Evolutionary conservation across 352 stramenopile genomes (phyloP).

Genomic region (Chrysophaeum taylorii): DNA sequence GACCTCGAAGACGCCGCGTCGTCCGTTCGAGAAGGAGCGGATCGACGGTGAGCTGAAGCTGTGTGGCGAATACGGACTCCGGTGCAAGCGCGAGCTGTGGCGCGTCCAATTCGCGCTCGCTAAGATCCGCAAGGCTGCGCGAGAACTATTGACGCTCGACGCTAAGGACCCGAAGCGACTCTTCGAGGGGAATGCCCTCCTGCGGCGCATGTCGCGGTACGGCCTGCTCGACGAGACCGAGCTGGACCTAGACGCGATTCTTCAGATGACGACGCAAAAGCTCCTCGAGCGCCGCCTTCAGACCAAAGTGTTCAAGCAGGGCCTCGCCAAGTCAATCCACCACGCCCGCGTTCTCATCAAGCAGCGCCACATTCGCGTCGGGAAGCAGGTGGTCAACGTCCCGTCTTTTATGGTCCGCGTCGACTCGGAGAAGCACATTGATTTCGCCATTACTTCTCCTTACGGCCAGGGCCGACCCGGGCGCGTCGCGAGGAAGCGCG

Average conservation of each 20-base stretch:
- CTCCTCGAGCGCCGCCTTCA: constrained; percentile 95
- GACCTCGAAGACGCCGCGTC: constrained; percentile 95
- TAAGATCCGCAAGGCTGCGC: constrained; percentile 97
- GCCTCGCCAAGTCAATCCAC: constrained; percentile 98
- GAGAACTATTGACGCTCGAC: constrained; percentile 93
- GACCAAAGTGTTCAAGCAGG: constrained; percentile 96
- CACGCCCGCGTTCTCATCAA: constrained; percentile 97
- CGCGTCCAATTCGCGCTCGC: constrained; percentile 95
- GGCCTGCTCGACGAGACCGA: constrained; percentile 93
- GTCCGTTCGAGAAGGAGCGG: constrained; percentile 98
- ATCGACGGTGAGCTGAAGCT: constrained; percentile 95
- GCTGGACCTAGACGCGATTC: constrained; percentile 93
- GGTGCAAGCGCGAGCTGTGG: constrained; percentile 99
- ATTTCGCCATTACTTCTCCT: constrained; percentile 92
- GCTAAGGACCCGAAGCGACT: constrained; percentile 95
- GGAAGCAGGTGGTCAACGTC: constrained; percentile 96
- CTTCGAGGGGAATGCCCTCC: constrained; percentile 88
- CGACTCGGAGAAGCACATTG: constrained; percentile 98
- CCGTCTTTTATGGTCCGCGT: constrained; percentile 96
- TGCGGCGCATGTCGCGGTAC: constrained; percentile 91
- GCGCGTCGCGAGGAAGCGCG: constrained; percentile 85
- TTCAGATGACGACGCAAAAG: constrained; percentile 96
- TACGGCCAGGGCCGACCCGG: constrained; percentile 92
- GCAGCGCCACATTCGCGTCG: constrained; percentile 97
- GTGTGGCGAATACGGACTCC: constrained; percentile 95